These are phyloP conservation scores for Geosmithia flava DNA, from an alignment of 2,329 filamentous ascomycete species.

Conservation along the genomic window DNA sequence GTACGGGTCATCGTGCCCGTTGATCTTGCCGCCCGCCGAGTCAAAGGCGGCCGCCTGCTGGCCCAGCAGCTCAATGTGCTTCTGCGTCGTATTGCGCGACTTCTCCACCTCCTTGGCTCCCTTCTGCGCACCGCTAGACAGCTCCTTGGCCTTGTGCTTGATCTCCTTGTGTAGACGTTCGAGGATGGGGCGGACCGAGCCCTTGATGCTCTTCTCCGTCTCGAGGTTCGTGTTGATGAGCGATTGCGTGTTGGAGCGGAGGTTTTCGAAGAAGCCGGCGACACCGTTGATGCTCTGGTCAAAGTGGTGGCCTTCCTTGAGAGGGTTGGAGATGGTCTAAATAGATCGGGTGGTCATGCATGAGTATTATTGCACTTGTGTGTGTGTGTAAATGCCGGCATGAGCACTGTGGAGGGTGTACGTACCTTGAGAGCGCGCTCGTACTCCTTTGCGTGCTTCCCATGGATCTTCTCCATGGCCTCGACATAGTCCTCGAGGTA, in stretches of 20 bases:
- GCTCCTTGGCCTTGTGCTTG: constrained; percentile 90
- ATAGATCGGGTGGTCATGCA: not conserved
- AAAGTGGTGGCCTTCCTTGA: constrained; percentile 88
- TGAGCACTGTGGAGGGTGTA: no score
- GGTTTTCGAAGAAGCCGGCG: constrained; percentile 84
- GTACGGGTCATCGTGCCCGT: constrained; percentile 73
- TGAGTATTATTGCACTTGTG: not conserved
- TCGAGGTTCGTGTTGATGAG: constrained; percentile 82
- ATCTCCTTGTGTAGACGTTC: constrained; percentile 90
- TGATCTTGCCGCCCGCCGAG: constrained; percentile 58
- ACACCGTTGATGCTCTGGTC: constrained; percentile 81
- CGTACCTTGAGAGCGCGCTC: constrained; percentile 77
- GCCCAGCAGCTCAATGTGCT: constrained; percentile 88
- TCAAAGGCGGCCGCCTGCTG: constrained; percentile 75
- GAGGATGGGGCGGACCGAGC: constrained; percentile 74
- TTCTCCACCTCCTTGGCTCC: constrained; percentile 86
- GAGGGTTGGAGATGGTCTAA: constrained; percentile 73
- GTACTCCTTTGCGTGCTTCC: constrained; percentile 81
- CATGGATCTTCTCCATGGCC: constrained; percentile 77
- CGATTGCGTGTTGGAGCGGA: constrained; percentile 84
- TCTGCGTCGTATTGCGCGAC: constrained; percentile 74
- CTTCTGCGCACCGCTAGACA: constrained; percentile 69
- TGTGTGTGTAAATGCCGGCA: constrained; percentile 15
- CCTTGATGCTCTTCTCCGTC: constrained; percentile 83
- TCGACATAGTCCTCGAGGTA: constrained; percentile 86